A percentile compares a stretch with the other conserved stretches of the same genome.
These are phyloP conservation scores for Aegilops umbellulata DNA, from an alignment of 176 grass and related monocot genomes.

Conservation along the genomic window DNA sequence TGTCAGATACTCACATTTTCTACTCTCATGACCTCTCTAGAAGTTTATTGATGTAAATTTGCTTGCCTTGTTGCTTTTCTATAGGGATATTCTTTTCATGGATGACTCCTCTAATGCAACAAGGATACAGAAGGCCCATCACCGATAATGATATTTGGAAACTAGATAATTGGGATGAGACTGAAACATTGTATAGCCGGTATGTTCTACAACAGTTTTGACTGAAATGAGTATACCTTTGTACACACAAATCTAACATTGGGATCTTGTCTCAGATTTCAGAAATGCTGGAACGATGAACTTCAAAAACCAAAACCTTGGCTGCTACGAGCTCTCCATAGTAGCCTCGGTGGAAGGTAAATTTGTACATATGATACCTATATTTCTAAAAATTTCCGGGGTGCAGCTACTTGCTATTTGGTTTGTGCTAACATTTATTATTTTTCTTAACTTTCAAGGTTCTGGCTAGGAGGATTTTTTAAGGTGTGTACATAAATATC, in stretches of 20 bases:
- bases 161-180: slow-evolving; percentile 87
- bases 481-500: slow-evolving; percentile 53
- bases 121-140: slow-evolving; percentile 79
- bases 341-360: slow-evolving; percentile 78
- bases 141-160: slow-evolving; percentile 98
- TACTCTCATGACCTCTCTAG: neutral
- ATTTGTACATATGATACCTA: neutral
- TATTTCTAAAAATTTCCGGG: slow-evolving; percentile 13
- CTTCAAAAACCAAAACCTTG: slow-evolving; percentile 79
- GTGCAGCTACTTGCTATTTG: neutral
- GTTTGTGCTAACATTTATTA: slow-evolving; percentile 10
- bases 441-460: slow-evolving; percentile 51
- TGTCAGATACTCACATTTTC: slow-evolving; percentile 13
- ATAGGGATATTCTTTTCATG: slow-evolving; percentile 90
- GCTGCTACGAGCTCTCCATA: slow-evolving; percentile 85
- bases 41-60: neutral
- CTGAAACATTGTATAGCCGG: slow-evolving; percentile 83
- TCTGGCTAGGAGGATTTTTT: slow-evolving; percentile 96
- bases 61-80: slow-evolving; percentile 26
- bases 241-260: slow-evolving; percentile 16
- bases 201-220: slow-evolving; percentile 43
- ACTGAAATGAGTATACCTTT: neutral
- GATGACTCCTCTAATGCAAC: slow-evolving; percentile 96
- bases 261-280: slow-evolving; percentile 60
- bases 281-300: slow-evolving; percentile 79